Percentiles rank a stretch among this genome's conserved stretches.
phyloP scores from a whole-genome alignment of 352 stramenopile genomes.

The Phytophthora sp. region DNA sequence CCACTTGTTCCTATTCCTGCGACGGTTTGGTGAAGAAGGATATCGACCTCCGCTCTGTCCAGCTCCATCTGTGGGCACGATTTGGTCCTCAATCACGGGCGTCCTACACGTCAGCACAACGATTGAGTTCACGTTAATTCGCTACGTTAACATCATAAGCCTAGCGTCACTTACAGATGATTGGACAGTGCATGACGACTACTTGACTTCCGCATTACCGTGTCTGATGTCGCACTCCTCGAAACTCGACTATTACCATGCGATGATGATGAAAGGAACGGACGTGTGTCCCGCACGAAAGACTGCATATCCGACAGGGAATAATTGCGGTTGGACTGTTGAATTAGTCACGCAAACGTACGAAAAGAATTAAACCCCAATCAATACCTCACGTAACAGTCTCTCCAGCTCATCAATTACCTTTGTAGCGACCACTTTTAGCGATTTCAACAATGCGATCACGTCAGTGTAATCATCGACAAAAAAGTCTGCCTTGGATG shows the following conservation, averaged over 20 bases:
- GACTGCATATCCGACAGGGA: constrained; percentile 87
- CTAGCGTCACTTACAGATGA: constrained; percentile 46
- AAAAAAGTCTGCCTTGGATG: constrained; percentile 96
- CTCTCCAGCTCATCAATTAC: constrained; percentile 29
- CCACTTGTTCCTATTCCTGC: constrained; percentile 40
- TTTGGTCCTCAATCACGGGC: constrained; percentile 73
- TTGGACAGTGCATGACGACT: constrained; percentile 64
- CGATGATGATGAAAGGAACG: constrained; percentile 60
- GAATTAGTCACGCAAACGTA: constrained; percentile 11
- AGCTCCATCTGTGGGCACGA: constrained; percentile 31
- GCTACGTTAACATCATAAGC: background rate
- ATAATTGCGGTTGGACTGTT: constrained; percentile 81
- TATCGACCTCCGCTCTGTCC: constrained; percentile 31
- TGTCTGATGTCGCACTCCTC: constrained; percentile 51
- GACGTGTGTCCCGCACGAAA: constrained; percentile 62
- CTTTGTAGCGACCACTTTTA: constrained; percentile 81
- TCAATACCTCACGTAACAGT: background rate
- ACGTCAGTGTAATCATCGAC: constrained; percentile 97
- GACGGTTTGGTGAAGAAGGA: constrained; percentile 25
- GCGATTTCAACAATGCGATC: constrained; percentile 89
- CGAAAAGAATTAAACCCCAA: constrained; percentile 7
- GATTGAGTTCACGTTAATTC: background rate
- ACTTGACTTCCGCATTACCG: constrained; percentile 54
- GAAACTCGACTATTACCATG: constrained; percentile 40
- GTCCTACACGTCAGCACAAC: constrained; percentile 36